Evolutionary conservation across 2,329 filamentous ascomycete species (phyloP).

Genomic region (Claviceps quebecensis): DNA sequence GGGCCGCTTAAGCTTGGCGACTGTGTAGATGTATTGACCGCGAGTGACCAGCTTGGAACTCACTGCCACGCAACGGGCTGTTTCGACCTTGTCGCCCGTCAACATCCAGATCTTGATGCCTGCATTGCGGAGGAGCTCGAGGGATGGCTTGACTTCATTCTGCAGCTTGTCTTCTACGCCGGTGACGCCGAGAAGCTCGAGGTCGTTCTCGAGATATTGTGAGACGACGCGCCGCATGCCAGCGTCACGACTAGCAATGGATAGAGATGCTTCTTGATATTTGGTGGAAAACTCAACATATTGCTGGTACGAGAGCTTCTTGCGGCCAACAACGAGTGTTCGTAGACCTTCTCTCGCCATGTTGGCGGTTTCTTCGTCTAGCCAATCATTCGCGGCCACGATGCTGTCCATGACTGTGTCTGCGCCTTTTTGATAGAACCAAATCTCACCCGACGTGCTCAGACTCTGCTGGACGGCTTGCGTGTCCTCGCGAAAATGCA

Average conservation of each 20-base stretch:
- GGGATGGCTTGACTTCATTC: conserved; percentile 83
- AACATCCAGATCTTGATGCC: conserved; percentile 99
- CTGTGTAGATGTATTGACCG: conserved; percentile 91
- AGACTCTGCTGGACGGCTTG: conserved; percentile 35
- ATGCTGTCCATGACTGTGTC: conserved; percentile 98
- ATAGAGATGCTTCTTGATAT: conserved; percentile 68
- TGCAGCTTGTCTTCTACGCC: conserved; percentile 97
- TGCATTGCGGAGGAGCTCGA: conserved; percentile 89
- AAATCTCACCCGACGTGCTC: conserved; percentile 58
- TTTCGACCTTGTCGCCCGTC: conserved; percentile 97
- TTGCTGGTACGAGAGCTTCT: conserved; percentile 61
- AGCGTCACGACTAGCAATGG: conserved; percentile 64
- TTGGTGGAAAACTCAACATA: conserved; percentile 67
- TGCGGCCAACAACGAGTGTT: conserved; percentile 89
- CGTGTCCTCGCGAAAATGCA: conserved; percentile 57
- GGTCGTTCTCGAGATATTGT: conserved; percentile 69
- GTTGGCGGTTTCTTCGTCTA: conserved; percentile 97
- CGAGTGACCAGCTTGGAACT: conserved; percentile 86
- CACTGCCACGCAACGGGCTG: conserved; percentile 87
- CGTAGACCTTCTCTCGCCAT: conserved; percentile 95
- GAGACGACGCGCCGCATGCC: conserved; percentile 70
- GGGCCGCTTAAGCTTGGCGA: conserved; percentile 71
- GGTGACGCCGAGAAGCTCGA: conserved; percentile 92
- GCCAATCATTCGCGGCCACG: conserved; percentile 92
- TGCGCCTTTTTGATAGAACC: conserved; percentile 97